phyloP scores from a whole-genome alignment of 2,329 filamentous ascomycete species.

The Colletotrichum karsti region DNA sequence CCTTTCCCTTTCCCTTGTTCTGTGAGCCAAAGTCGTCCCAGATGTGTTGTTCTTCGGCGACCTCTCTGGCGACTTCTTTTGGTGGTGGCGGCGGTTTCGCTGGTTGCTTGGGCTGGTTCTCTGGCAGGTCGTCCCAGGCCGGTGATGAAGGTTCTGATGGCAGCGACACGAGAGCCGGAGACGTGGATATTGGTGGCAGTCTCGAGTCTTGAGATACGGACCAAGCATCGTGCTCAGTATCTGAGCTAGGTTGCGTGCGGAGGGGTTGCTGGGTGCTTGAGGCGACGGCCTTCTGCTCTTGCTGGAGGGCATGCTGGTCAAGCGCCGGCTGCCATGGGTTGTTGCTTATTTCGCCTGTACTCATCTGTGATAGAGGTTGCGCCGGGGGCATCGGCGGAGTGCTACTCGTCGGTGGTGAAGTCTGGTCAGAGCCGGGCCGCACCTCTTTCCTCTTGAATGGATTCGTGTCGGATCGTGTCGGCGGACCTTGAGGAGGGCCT shows the following conservation, averaged over 20 bases:
- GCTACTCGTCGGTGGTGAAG: constrained; percentile 27
- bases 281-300: background rate
- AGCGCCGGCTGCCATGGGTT: constrained; percentile 55
- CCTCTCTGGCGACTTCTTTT: constrained; percentile 38
- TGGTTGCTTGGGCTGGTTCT: constrained; percentile 33
- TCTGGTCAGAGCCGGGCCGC: constrained; percentile 14
- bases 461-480: constrained; percentile 52
- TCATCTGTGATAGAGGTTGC: constrained; percentile 51
- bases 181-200: constrained; percentile 24
- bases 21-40: constrained; percentile 57
- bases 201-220: constrained; percentile 31
- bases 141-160: constrained; percentile 45
- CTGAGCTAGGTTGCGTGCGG: constrained; percentile 1
- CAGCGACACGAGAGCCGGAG: constrained; percentile 38
- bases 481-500: constrained; percentile 16
- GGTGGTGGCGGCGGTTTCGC: constrained; percentile 32
- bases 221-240: constrained; percentile 41
- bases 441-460: constrained; percentile 62
- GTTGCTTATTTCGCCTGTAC: constrained; percentile 49
- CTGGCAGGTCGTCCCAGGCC: constrained; percentile 46
- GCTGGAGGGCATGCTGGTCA: constrained; percentile 19
- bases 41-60: constrained; percentile 52
- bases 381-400: constrained; percentile 33
- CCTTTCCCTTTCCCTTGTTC: constrained; percentile 53
- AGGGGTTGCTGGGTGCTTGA: constrained; percentile 5